These are phyloP conservation scores for Beauveria rudraprayagi DNA, from an alignment of 2,329 filamentous ascomycete genomes.

Conservation along the genomic window DNA sequence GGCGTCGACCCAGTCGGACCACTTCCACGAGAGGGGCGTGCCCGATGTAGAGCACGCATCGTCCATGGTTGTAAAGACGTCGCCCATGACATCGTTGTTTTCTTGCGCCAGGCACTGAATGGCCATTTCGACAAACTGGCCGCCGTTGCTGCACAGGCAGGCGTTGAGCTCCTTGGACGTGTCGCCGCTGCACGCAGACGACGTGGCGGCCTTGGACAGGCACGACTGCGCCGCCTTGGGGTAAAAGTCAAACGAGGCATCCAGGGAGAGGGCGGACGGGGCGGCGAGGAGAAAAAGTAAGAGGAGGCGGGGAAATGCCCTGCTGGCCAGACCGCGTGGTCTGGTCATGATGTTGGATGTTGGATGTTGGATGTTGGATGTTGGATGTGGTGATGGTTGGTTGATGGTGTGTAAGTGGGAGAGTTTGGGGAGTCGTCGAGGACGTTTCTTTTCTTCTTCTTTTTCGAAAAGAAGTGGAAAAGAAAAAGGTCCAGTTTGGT, in stretches of 20 bases:
- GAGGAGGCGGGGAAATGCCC: neutral
- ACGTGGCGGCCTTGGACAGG: slow-evolving; percentile 27
- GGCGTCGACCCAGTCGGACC: slow-evolving; percentile 22
- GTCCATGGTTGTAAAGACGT: slow-evolving; percentile 33
- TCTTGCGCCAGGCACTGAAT: slow-evolving; percentile 32
- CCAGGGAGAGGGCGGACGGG: slow-evolving; percentile 15
- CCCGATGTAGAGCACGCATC: slow-evolving; percentile 32
- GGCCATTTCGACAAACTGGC: slow-evolving; percentile 34
- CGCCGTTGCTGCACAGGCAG: slow-evolving; percentile 38
- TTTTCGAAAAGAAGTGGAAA: too few relatives aligned
- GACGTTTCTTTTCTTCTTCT: too few relatives aligned
- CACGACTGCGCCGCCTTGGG: slow-evolving; percentile 33
- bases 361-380: neutral
- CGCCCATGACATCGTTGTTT: slow-evolving; percentile 25
- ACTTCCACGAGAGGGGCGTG: slow-evolving; percentile 25
- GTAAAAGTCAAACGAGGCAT: slow-evolving; percentile 37
- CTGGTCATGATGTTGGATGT: neutral
- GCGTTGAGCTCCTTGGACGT: slow-evolving; percentile 30
- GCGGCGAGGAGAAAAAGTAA: neutral
- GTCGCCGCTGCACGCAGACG: slow-evolving; percentile 29
- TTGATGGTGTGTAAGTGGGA: too few relatives aligned
- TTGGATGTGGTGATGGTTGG: neutral
- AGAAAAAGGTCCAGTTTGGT: too few relatives aligned
- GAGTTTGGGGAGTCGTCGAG: too few relatives aligned
- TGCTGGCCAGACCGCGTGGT: neutral